Evolutionary conservation across 2,329 filamentous ascomycete genomes (phyloP).

Genomic region (Thielaviopsis ethacetica): DNA sequence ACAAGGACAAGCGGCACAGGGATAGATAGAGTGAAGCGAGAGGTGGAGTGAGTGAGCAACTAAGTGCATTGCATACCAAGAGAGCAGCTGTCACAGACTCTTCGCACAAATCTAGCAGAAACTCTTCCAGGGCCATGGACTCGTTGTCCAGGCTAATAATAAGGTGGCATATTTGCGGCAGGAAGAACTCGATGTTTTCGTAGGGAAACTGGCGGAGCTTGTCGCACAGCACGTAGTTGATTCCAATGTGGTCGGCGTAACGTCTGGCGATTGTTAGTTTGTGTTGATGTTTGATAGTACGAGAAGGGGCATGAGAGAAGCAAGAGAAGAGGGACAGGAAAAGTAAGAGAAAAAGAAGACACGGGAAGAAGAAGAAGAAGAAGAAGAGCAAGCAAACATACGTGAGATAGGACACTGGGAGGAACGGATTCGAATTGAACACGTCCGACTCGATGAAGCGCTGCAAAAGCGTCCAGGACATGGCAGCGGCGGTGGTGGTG

Average conservation of each 20-base stretch:
- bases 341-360: no score
- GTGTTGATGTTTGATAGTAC: neutral
- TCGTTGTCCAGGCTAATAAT: constrained; percentile 81
- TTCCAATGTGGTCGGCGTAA: constrained; percentile 78
- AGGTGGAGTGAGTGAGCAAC: constrained; percentile 10
- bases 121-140: constrained; percentile 81
- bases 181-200: constrained; percentile 85
- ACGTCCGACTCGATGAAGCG: constrained; percentile 87
- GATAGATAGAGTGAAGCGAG: constrained; percentile 4
- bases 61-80: constrained; percentile 40
- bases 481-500: constrained; percentile 21
- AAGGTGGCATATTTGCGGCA: constrained; percentile 74
- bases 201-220: constrained; percentile 82
- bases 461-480: constrained; percentile 78
- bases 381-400: constrained; percentile 29
- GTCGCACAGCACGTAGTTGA: constrained; percentile 76
- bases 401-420: constrained; percentile 79
- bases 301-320: neutral
- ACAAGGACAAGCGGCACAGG: neutral
- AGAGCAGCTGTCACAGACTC: constrained; percentile 74
- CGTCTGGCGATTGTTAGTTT: constrained; percentile 34
- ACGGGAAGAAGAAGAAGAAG: neutral
- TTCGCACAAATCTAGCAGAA: constrained; percentile 70
- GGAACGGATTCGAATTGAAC: constrained; percentile 81
- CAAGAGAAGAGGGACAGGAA: constrained; percentile 5